Conservation (phyloP, 73 alveolate species). For the Stentor roeselii region DNA sequence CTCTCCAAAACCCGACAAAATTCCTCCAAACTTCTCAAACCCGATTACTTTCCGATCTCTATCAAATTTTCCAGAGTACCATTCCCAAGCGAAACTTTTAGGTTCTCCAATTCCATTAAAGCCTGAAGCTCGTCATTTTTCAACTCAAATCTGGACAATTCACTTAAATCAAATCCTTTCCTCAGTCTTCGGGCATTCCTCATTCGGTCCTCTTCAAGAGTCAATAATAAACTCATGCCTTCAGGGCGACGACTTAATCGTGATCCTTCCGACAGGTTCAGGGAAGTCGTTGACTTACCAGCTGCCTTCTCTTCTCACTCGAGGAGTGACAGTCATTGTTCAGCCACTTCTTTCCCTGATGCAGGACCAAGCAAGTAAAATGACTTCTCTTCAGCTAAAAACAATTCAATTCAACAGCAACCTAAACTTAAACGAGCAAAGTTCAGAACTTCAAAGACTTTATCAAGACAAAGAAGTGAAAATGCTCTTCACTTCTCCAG, state of each 20-base stretch:
- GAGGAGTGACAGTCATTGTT: conserved; percentile 75
- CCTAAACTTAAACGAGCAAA: not conserved
- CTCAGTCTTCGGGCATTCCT: conserved; percentile 68
- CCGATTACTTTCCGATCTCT: no score
- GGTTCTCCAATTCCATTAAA: no score
- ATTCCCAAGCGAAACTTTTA: no score
- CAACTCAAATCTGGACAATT: conserved; percentile 64
- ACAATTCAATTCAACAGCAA: not conserved
- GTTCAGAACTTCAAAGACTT: not conserved
- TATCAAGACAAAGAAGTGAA: not conserved
- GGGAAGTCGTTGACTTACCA: conserved; percentile 92
- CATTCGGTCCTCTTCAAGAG: conserved; percentile 76
- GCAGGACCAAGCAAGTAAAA: conserved; percentile 67
- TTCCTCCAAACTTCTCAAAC: no score
- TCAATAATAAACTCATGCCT: conserved; percentile 83
- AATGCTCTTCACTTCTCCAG: conserved; percentile 65
- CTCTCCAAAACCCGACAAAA: no score
- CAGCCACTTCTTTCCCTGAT: conserved; percentile 87
- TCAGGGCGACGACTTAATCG: conserved; percentile 83
- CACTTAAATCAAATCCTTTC: conserved; percentile 56
- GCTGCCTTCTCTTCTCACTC: conserved; percentile 75
- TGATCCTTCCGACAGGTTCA: conserved; percentile 95
- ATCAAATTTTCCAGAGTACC: no score
- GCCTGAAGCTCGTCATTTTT: no score
- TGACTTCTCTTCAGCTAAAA: conserved; percentile 60